Percentiles rank a stretch among this genome's conserved stretches.
Conservation (phyloP, 495 filamentous ascomycete species). For the Podospora pseudocomata region DNA sequence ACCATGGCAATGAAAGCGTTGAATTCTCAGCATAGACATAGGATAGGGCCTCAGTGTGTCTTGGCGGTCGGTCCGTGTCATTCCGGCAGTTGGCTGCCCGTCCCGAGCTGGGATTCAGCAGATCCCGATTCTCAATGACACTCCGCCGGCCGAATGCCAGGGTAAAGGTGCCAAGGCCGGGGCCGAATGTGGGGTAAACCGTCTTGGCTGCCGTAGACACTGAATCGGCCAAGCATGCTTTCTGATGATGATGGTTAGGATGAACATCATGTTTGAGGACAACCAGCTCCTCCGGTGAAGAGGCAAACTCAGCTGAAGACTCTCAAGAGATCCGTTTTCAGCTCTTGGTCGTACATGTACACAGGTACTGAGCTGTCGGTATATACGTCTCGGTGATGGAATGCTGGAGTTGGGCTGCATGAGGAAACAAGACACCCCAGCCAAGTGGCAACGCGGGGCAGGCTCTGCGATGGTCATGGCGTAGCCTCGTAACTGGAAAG, state of each 20-base stretch:
- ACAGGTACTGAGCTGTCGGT: neutral
- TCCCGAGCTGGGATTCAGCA: neutral
- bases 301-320: neutral
- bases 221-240: neutral
- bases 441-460: neutral
- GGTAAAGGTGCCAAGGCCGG: neutral
- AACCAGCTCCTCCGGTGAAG: neutral
- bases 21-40: too few relatives aligned
- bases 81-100: neutral
- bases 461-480: neutral
- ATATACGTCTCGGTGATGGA: neutral
- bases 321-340: neutral
- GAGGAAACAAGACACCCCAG: neutral
- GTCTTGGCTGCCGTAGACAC: neutral
- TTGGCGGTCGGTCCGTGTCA: neutral
- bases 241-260: neutral
- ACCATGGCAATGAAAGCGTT: too few relatives aligned
- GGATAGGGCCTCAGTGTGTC: neutral
- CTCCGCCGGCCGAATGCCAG: neutral
- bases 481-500: neutral
- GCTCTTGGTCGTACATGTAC: neutral
- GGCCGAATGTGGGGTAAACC: neutral
- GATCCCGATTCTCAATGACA: neutral
- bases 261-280: neutral
- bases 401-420: neutral